These are phyloP conservation scores for Candida glucosophila DNA, from an alignment of 1,139 yeast genomes.

Conservation along the genomic window DNA sequence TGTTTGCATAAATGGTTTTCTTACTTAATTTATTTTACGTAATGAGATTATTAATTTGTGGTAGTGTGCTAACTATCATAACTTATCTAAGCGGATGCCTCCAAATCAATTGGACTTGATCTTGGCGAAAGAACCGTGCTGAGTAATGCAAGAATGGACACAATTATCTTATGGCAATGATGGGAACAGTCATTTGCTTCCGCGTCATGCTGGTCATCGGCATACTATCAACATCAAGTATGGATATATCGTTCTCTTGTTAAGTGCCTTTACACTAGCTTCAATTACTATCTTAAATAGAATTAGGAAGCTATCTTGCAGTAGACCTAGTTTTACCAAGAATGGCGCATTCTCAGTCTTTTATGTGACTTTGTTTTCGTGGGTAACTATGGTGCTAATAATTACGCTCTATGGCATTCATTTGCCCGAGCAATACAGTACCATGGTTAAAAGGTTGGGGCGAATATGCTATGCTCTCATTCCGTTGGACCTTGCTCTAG, in stretches of 20 bases:
- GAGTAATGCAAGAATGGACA: too few relatives aligned
- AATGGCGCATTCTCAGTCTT: neutral
- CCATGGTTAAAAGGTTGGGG: conserved; percentile 35
- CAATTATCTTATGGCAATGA: too few relatives aligned
- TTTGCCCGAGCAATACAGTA: conserved; percentile 13
- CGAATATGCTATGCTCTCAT: conserved; percentile 58
- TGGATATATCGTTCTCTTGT: conserved; percentile 36
- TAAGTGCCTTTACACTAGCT: conserved; percentile 22
- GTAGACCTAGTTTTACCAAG: neutral
- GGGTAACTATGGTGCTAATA: conserved; percentile 21
- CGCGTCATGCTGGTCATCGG: conserved; percentile 25
- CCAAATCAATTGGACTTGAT: too few relatives aligned
- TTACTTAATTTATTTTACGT: too few relatives aligned
- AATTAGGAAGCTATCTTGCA: neutral
- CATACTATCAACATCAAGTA: conserved; percentile 30
- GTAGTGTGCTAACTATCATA: too few relatives aligned
- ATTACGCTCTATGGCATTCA: conserved; percentile 15
- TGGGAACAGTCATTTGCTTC: conserved; percentile 1
- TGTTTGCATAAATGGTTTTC: too few relatives aligned
- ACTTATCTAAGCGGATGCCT: too few relatives aligned
- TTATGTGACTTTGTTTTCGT: conserved; percentile 6
- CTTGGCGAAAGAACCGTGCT: too few relatives aligned
- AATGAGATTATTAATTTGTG: too few relatives aligned
- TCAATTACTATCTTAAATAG: conserved; percentile 5
- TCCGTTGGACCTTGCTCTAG: conserved; percentile 56